Percentiles rank a stretch among this genome's conserved stretches.
phyloP scores from a whole-genome alignment of 2,329 filamentous ascomycete species.

The Phialemoniopsis sp. region DNA sequence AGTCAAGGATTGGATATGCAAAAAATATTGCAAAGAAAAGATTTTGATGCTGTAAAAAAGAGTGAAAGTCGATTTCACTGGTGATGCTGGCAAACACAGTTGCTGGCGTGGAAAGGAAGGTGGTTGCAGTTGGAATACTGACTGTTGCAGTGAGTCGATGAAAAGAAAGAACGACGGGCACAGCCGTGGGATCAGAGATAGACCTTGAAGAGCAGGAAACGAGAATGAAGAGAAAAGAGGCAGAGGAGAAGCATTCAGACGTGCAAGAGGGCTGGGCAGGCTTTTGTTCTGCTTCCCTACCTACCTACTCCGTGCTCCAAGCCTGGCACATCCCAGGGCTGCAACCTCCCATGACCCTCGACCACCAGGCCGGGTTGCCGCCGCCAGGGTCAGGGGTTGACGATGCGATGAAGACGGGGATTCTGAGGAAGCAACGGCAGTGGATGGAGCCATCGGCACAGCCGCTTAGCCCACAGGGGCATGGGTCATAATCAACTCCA shows the following conservation, averaged over 20 bases:
- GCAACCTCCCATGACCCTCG: no score
- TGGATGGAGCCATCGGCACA: no score
- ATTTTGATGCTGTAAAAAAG: constrained; percentile 9
- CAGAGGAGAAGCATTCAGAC: neutral
- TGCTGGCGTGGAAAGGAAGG: constrained; percentile 20
- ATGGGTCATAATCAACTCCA: no score
- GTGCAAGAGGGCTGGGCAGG: neutral
- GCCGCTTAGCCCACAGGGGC: no score
- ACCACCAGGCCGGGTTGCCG: constrained; percentile 1
- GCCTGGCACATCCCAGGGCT: no score
- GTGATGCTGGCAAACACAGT: constrained; percentile 20
- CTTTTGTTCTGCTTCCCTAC: neutral
- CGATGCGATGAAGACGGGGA: no score
- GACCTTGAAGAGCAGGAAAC: constrained; percentile 1
- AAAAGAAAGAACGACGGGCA: no score
- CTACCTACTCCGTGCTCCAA: no score
- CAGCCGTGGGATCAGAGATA: no score
- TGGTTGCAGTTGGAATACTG: no score
- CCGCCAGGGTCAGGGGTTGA: constrained; percentile 7
- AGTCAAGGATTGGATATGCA: constrained; percentile 2
- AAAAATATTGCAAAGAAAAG: constrained; percentile 9
- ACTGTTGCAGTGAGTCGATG: no score
- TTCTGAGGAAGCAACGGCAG: no score
- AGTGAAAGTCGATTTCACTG: constrained; percentile 25
- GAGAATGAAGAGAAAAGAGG: neutral